phyloP scores from a whole-genome alignment of 2,329 filamentous ascomycete species.

The Fusarium napiforme region DNA sequence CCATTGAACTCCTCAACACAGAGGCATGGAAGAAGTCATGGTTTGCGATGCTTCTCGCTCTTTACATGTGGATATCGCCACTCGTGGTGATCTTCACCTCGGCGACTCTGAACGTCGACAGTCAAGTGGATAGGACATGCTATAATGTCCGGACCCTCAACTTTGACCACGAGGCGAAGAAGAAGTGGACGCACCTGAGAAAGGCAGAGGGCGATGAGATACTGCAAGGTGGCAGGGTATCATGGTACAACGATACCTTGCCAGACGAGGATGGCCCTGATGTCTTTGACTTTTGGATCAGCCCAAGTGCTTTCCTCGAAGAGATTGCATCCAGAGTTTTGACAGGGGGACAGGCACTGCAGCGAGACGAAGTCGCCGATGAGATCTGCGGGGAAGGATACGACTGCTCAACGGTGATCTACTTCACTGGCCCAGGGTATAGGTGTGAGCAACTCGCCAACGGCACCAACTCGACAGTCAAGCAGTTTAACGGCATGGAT shows the following conservation, averaged over 20 bases:
- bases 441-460: constrained; percentile 15
- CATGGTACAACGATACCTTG: constrained; percentile 14
- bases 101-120: constrained; percentile 22
- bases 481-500: background rate
- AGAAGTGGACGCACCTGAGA: background rate
- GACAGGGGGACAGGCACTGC: constrained; percentile 13
- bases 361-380: constrained; percentile 7
- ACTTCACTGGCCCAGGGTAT: constrained; percentile 32
- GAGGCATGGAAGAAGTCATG: constrained; percentile 29
- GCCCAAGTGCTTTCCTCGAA: background rate
- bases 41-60: constrained; percentile 25
- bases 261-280: background rate
- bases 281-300: constrained; percentile 30
- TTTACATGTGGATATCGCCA: constrained; percentile 25
- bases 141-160: constrained; percentile 25
- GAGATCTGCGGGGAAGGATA: constrained; percentile 24
- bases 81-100: constrained; percentile 34
- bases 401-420: constrained; percentile 27
- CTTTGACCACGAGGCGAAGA: constrained; percentile 14
- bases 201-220: background rate
- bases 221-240: constrained; percentile 12
- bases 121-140: background rate
- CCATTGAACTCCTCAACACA: constrained; percentile 11
- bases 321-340: constrained; percentile 19
- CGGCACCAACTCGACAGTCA: background rate